phyloP scores from a whole-genome alignment of 495 filamentous ascomycete species.

The Penicillium manginii region DNA sequence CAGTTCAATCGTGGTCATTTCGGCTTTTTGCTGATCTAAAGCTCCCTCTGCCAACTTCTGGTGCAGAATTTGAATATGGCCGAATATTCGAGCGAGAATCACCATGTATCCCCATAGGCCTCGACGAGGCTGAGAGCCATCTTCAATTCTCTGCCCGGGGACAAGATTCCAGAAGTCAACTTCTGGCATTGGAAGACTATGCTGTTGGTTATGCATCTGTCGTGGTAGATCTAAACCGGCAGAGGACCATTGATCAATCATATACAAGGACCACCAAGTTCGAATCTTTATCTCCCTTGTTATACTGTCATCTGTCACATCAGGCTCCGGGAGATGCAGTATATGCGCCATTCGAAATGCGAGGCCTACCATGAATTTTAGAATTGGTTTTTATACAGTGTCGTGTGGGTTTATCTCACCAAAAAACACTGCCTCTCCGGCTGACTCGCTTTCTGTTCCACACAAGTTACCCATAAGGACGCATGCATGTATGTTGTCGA shows the following conservation, averaged over 20 bases:
- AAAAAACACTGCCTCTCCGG: slow-evolving; percentile 21
- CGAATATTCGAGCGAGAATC: slow-evolving; percentile 22
- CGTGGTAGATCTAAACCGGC: slow-evolving; percentile 24
- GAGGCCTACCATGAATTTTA: slow-evolving; percentile 7
- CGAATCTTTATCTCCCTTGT: slow-evolving; percentile 25
- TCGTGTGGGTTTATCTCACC: slow-evolving; percentile 12
- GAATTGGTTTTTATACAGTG: neutral
- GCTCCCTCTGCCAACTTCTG: slow-evolving; percentile 14
- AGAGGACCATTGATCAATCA: slow-evolving; percentile 33
- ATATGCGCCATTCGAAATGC: slow-evolving; percentile 29
- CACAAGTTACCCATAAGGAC: slow-evolving; percentile 26
- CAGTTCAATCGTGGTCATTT: slow-evolving; percentile 11
- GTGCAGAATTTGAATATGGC: slow-evolving; percentile 25
- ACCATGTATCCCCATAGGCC: slow-evolving; percentile 29
- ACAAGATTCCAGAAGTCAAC: slow-evolving; percentile 12
- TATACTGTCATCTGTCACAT: slow-evolving; percentile 18
- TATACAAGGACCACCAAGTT: slow-evolving; percentile 31
- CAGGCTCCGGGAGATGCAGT: slow-evolving; percentile 16
- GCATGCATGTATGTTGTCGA: slow-evolving; percentile 25
- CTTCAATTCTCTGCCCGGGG: slow-evolving; percentile 2
- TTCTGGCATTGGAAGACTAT: slow-evolving; percentile 18
- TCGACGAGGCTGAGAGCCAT: neutral
- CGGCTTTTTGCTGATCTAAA: slow-evolving; percentile 14
- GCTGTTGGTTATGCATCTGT: slow-evolving; percentile 17
- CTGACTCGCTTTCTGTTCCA: slow-evolving; percentile 21